Evolutionary conservation across 495 filamentous ascomycete genomes (phyloP), one percentile per base, ranked within the genome.

Genomic region (Aspergillus bridgeri): DNA sequence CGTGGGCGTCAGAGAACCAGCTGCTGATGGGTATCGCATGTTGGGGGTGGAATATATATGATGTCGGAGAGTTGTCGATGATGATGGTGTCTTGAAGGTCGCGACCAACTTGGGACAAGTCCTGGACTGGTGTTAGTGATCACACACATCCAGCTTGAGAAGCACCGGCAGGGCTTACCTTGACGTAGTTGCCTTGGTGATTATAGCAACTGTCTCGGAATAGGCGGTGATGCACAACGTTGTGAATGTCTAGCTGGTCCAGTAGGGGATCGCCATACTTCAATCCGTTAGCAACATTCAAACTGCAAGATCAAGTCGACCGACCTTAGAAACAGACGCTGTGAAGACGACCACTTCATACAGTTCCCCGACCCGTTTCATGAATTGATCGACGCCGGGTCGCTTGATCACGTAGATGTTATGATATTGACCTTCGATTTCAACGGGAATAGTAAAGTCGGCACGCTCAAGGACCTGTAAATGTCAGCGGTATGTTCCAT

Each of bases 391-490:
- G 17, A 98, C 94, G 24, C 94, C 94, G 21, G 94, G 94, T 54
- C 94, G 85, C 74, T 99, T 99, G 70, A 98, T 98, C 50, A 99
- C 94, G 70, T 99, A 99, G 15, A 99, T 96, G 63, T 99, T 99
- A 72, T 99, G 94, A 68, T 92, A 97, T 69, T 96, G 94, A 17
- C 94, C 94, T 72, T 99, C 94, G 57, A 99, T 99, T 69, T 99
- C 94, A 29, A 99, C 95, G 1, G 94, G 94, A 69, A 99, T 98
- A 13, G 95, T 99, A 65, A 99, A 97, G 76, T 99, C 94, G 46
- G 94, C 95, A 77, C 97, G 93, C 62, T 98, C 90, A 46, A 99
- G 83, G 61, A 98, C 92, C 94, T 98, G 61, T 1, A n/a, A 25
- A 25, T 23, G 21, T 50, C 7, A 47, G 7, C 21, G 7, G n/a